Conservation (phyloP, 1,284 basidiomycete genomes). For the Psilocybe mexicana region DNA sequence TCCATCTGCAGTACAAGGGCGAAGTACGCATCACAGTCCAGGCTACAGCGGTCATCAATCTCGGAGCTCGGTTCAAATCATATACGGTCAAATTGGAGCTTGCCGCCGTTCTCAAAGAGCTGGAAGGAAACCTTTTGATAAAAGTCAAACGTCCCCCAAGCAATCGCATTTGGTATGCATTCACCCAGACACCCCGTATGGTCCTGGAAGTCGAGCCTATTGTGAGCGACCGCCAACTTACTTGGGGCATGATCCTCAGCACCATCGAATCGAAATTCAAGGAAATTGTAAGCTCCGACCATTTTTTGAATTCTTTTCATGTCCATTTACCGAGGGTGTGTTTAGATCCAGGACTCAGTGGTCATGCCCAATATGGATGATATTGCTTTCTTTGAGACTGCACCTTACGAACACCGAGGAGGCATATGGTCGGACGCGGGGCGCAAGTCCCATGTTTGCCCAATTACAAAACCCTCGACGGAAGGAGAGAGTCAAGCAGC, state of each 20-base stretch:
- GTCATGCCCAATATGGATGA: slow-evolving; percentile 99
- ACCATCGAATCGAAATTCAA: slow-evolving; percentile 88
- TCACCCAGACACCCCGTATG: slow-evolving; percentile 91
- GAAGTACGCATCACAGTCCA: slow-evolving; percentile 88
- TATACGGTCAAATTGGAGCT: slow-evolving; percentile 89
- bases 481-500: slow-evolving; percentile 30
- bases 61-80: slow-evolving; percentile 82
- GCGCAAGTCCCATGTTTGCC: slow-evolving; percentile 32
- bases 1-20: slow-evolving; percentile 82
- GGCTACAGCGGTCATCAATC: slow-evolving; percentile 84
- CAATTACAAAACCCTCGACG: slow-evolving; percentile 21
- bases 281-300: slow-evolving; percentile 70
- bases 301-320: background rate
- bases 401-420: slow-evolving; percentile 67
- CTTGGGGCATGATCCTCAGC: slow-evolving; percentile 89
- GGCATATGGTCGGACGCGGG: slow-evolving; percentile 89
- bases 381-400: slow-evolving; percentile 91
- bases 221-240: slow-evolving; percentile 89
- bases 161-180: slow-evolving; percentile 97
- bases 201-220: slow-evolving; percentile 90
- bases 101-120: slow-evolving; percentile 81
- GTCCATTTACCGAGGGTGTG: background rate
- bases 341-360: slow-evolving; percentile 87
- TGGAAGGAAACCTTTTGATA: slow-evolving; percentile 90
- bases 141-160: slow-evolving; percentile 95